Evolutionary conservation across 371 early-diverging fungal genomes (phyloP), one percentile per base, ranked within the genome.

Genomic region (Mortierella sp.): DNA sequence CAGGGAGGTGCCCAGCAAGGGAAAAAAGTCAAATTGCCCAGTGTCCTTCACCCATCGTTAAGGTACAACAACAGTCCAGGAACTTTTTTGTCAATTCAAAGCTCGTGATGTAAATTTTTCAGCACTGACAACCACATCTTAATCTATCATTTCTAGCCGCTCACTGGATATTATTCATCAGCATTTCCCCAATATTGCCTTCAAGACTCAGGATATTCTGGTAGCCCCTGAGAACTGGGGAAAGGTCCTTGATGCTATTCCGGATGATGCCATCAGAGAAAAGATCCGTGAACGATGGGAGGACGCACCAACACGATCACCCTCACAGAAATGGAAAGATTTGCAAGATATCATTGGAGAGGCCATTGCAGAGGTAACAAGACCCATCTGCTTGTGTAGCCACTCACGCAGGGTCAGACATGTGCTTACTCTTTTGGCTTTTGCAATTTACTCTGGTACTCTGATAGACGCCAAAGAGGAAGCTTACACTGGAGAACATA

Each of bases 151-250:
- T 57, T 16, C n/a, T 84, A 87, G 90, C 25, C 90, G 92, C 18
- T 88, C 95, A 2, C 70, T 85, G 28, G 81, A 85, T 4, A 87
- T 91, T 15, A 62, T 94, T 7, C 79, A 88, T 15, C 65, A 87
- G 11, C 85, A 94, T 66, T 96, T 97, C 80, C 75, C 73, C n/a
- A 74, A 84, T 25, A 65, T 92, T 5, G 57, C 95, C 45, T 85
- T 97, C 26, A 74, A 86, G 7, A 85, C 90, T 21, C 94, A 94
- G 84, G 91, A 92, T 37, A 83, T 95, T 6, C 82, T 98, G 50
- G 82, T 82, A 15, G 86, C 82, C 7, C 81, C 83, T 23, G 86
- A 88, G 47, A 71, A 82, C 18, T 95, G 94, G 93, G 83, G 75
- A 4, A 94, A 93, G 66, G 74, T 98, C 0, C 75, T 97, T 26